A percentile compares a stretch with the other conserved stretches of the same genome.
Evolutionary conservation across 306 rosid genomes (phyloP).

Genomic region (Vigna radiata): DNA sequence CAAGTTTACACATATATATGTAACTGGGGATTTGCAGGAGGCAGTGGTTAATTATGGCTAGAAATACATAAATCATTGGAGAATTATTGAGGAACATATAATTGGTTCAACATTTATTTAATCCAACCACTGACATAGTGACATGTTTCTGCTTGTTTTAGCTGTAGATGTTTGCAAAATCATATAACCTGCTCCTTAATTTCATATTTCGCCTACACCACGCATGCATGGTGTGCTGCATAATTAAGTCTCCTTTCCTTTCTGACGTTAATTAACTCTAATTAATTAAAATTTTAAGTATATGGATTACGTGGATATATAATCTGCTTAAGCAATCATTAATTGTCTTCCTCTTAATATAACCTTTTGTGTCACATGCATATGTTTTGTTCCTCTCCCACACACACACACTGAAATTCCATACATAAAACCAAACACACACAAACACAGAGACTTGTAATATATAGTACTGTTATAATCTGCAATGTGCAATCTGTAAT

Average conservation of each 20-base stretch:
- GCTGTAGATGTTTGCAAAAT: constrained; percentile 39
- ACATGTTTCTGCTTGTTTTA: constrained; percentile 45
- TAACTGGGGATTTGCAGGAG: not conserved
- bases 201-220: constrained; percentile 28
- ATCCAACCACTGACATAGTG: constrained; percentile 52
- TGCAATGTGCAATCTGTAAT: constrained; percentile 30
- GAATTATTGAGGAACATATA: constrained; percentile 43
- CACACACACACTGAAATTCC: not conserved
- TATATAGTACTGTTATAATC: not conserved
- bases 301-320: not conserved
- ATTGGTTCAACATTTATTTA: constrained; percentile 36
- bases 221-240: constrained; percentile 31
- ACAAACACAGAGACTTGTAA: too few relatives aligned
- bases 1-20: not conserved
- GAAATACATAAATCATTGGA: constrained; percentile 30
- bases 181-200: constrained; percentile 42
- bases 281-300: constrained; percentile 4
- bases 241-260: not conserved
- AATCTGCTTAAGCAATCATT: constrained; percentile 14
- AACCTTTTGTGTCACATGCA: constrained; percentile 11
- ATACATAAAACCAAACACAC: not conserved
- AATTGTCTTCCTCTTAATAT: not conserved
- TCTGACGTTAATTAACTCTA: not conserved
- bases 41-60: constrained; percentile 3
- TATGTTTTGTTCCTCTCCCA: not conserved